Evolutionary conservation across 768 basidiomycete genomes (phyloP).

Genomic region (Dentipellis fragilis): DNA sequence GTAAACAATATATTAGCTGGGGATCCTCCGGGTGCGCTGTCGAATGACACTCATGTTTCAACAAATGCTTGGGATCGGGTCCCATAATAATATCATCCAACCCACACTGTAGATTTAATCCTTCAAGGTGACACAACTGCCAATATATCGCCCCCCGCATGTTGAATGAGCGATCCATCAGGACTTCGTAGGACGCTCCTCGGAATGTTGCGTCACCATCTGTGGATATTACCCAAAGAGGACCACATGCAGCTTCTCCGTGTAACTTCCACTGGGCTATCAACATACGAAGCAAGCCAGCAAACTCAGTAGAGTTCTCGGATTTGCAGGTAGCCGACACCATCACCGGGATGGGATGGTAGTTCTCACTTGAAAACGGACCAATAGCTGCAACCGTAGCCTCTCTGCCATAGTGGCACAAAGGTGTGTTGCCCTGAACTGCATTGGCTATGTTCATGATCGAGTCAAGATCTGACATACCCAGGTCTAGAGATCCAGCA

Average conservation of each 20-base stretch:
- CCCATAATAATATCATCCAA: background rate
- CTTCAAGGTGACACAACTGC: background rate
- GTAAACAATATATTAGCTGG: background rate
- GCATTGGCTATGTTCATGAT: background rate
- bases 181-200: background rate
- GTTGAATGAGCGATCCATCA: background rate
- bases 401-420: background rate
- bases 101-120: background rate
- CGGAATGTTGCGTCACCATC: background rate
- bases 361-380: background rate
- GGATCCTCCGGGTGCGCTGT: background rate
- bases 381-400: background rate
- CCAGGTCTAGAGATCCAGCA: background rate
- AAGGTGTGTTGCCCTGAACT: background rate
- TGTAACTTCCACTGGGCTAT: background rate
- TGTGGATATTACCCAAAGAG: background rate
- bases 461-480: background rate
- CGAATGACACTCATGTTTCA: background rate
- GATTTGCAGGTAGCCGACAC: background rate
- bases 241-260: background rate
- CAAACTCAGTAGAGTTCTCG: background rate
- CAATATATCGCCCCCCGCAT: background rate
- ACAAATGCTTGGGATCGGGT: background rate
- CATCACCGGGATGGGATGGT: background rate
- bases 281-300: background rate